Conservation (phyloP, 2,329 filamentous ascomycete genomes). For the Verticillium dahliae region DNA sequence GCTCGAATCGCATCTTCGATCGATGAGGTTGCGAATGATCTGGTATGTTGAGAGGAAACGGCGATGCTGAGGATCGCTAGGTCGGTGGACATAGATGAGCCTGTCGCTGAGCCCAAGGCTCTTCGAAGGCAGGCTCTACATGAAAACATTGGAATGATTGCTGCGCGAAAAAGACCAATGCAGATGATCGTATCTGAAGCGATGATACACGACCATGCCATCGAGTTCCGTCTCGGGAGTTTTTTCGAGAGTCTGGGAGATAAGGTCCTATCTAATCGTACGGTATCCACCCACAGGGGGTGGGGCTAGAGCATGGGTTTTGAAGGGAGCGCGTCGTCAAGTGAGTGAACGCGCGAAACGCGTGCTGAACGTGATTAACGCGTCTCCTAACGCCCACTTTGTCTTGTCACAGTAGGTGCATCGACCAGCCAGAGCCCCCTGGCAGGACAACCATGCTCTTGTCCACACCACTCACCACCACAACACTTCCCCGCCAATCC, state of each 20-base stretch:
- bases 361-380: background rate
- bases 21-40: background rate
- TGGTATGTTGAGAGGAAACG: background rate
- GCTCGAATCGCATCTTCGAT: background rate
- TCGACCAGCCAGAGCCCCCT: background rate
- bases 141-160: constrained; percentile 24
- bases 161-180: background rate
- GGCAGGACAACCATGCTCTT: background rate
- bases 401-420: background rate
- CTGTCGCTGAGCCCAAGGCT: constrained; percentile 11
- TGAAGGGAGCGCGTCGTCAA: background rate
- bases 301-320: background rate
- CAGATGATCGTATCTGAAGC: background rate
- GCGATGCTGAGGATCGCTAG: background rate
- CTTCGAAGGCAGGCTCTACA: constrained; percentile 28
- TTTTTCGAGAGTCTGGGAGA: background rate
- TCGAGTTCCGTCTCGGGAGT: background rate
- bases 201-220: background rate
- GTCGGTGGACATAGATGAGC: background rate
- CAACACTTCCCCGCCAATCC: background rate
- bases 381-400: background rate
- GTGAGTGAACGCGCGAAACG: background rate
- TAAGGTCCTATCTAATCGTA: background rate
- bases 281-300: background rate
- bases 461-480: background rate